Evolutionary conservation across 768 basidiomycete genomes (phyloP).

Genomic region (Hygrophorus pudorinus): DNA sequence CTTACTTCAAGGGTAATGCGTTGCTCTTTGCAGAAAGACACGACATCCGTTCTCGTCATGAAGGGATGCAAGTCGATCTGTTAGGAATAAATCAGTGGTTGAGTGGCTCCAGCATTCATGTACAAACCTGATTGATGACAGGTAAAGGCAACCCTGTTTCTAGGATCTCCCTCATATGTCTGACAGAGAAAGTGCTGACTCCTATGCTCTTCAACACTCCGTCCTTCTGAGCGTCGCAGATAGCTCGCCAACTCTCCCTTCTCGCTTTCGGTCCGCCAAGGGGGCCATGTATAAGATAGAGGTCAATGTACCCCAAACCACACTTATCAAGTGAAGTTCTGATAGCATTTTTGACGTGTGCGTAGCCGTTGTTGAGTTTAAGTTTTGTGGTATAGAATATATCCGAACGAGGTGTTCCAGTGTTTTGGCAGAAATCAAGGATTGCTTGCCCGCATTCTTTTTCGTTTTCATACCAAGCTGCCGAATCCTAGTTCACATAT

Average conservation of each 20-base stretch:
- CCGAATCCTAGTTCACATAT: conserved; percentile 28
- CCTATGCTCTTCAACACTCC: conserved; percentile 54
- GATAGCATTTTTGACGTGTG: conserved; percentile 37
- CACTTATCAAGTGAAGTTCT: conserved; percentile 40
- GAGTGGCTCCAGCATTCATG: neutral
- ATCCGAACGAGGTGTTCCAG: conserved; percentile 41
- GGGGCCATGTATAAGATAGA: conserved; percentile 66
- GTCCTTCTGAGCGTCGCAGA: conserved; percentile 51
- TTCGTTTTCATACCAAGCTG: conserved; percentile 58
- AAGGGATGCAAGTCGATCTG: conserved; percentile 59
- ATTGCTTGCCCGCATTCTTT: conserved; percentile 53
- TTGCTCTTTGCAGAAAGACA: conserved; percentile 44
- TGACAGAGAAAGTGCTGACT: conserved; percentile 51
- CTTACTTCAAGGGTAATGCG: conserved; percentile 55
- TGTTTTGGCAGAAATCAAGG: conserved; percentile 36
- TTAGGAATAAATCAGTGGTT: conserved; percentile 4
- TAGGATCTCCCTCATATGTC: conserved; percentile 46
- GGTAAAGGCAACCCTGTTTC: conserved; percentile 39
- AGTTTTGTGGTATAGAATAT: conserved; percentile 70
- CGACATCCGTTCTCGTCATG: conserved; percentile 55
- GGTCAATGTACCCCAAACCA: conserved; percentile 55
- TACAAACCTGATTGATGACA: conserved; percentile 47
- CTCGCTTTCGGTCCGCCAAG: conserved; percentile 49
- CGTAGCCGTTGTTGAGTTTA: conserved; percentile 45
- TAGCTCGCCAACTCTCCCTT: conserved; percentile 55